Evolutionary conservation across 2,329 filamentous ascomycete genomes (phyloP).

Genomic region (Neopestalotiopsis sp.): DNA sequence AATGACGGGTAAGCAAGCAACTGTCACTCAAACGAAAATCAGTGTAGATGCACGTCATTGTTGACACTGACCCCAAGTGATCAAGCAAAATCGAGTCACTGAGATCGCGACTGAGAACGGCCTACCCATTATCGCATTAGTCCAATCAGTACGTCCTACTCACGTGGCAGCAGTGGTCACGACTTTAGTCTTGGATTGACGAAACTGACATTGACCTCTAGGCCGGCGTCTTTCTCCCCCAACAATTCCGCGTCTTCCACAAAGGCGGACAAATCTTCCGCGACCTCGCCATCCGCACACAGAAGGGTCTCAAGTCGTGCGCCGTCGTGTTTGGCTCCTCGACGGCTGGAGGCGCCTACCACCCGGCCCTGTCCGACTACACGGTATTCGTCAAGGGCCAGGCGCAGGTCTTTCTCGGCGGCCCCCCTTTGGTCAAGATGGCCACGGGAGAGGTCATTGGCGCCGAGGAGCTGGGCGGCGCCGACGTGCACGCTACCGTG

Average conservation of each 20-base stretch:
- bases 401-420: conserved; percentile 49
- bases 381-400: conserved; percentile 45
- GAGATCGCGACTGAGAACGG: conserved; percentile 45
- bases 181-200: background rate
- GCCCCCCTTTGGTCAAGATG: conserved; percentile 52
- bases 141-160: conserved; percentile 40
- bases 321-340: conserved; percentile 51
- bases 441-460: conserved; percentile 48
- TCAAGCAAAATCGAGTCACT: conserved; percentile 43
- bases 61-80: conserved; percentile 25
- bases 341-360: conserved; percentile 47
- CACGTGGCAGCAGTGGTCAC: too few species aligned
- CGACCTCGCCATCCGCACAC: conserved; percentile 44
- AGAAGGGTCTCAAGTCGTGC: conserved; percentile 44
- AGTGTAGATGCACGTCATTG: background rate
- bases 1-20: conserved; percentile 30
- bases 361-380: conserved; percentile 46
- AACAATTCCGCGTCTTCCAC: conserved; percentile 52
- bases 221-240: conserved; percentile 46
- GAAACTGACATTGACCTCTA: background rate
- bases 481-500: conserved; percentile 43
- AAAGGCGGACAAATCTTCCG: conserved; percentile 47
- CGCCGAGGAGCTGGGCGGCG: conserved; percentile 48
- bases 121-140: conserved; percentile 43
- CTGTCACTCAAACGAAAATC: background rate